phyloP scores from a whole-genome alignment of 192 early-diverging fungal species.

The Coemansia sp. region DNA sequence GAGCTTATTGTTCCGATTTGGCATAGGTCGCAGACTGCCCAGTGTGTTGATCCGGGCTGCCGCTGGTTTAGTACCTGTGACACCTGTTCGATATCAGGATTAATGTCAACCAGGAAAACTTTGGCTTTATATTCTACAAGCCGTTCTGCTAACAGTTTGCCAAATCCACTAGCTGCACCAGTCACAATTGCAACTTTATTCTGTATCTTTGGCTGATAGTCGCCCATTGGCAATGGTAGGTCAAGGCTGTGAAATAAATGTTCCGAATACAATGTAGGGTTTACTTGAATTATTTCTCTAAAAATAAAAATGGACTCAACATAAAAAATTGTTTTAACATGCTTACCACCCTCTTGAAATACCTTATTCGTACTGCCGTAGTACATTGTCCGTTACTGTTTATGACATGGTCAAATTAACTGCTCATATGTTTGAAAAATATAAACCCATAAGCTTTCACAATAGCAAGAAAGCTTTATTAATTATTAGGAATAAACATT shows the following conservation, averaged over 20 bases:
- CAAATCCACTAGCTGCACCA: constrained; percentile 46
- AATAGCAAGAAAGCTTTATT: no score
- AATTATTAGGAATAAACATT: background rate
- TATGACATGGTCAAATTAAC: no score
- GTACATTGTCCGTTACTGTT: background rate
- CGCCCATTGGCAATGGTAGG: constrained; percentile 1
- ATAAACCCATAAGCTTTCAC: background rate
- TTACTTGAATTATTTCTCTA: background rate
- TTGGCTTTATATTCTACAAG: constrained; percentile 17
- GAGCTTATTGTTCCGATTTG: constrained; percentile 10
- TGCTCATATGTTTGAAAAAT: background rate
- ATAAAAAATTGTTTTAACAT: background rate
- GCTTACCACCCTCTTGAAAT: background rate
- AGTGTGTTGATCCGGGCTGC: background rate
- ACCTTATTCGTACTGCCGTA: background rate
- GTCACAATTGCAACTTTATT: constrained; percentile 43
- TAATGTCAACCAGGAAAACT: constrained; percentile 36
- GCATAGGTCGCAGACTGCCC: constrained; percentile 52
- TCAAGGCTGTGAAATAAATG: background rate
- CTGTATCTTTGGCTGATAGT: constrained; percentile 14
- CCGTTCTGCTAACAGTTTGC: constrained; percentile 20
- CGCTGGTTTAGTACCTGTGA: constrained; percentile 22
- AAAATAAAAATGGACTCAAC: background rate
- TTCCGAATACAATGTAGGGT: background rate
- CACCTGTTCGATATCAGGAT: constrained; percentile 7